Conservation (phyloP, 306 rosid species). For the Herpetospermum pedunculosum region DNA sequence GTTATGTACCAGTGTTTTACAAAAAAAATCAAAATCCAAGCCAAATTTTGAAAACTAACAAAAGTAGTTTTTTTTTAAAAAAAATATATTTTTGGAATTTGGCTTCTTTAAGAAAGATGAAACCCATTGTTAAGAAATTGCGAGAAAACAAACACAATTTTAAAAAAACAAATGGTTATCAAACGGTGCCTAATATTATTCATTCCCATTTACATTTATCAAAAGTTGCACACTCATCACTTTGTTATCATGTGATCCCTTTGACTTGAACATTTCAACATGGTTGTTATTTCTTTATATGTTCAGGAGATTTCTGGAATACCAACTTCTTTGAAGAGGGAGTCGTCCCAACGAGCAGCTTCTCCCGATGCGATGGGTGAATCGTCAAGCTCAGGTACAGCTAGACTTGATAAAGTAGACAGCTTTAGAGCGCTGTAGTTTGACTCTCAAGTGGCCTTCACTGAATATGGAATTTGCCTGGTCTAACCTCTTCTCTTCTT, state of each 20-base stretch:
- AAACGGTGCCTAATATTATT: no score
- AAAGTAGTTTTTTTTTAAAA: no score
- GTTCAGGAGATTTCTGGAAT: constrained; percentile 73
- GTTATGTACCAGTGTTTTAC: no score
- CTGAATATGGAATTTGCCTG: neutral
- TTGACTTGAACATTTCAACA: neutral
- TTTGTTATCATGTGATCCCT: neutral
- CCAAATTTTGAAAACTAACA: no score
- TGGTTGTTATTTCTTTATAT: neutral
- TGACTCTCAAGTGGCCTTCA: constrained; percentile 2
- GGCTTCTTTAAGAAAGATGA: neutral
- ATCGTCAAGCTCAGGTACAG: constrained; percentile 88
- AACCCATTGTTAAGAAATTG: neutral
- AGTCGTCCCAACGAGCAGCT: constrained; percentile 49
- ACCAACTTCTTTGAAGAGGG: constrained; percentile 69
- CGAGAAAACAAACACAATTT: neutral
- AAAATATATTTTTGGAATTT: no score
- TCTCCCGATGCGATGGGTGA: constrained; percentile 95
- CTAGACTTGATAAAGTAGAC: constrained; percentile 62
- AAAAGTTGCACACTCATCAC: neutral
- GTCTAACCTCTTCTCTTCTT: neutral
- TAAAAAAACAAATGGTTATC: neutral
- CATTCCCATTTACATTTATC: no score
- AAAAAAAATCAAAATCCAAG: no score
- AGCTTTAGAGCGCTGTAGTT: constrained; percentile 47